phyloP scores from a whole-genome alignment of 192 early-diverging fungal species.

The Glomus cerebriforme region DNA sequence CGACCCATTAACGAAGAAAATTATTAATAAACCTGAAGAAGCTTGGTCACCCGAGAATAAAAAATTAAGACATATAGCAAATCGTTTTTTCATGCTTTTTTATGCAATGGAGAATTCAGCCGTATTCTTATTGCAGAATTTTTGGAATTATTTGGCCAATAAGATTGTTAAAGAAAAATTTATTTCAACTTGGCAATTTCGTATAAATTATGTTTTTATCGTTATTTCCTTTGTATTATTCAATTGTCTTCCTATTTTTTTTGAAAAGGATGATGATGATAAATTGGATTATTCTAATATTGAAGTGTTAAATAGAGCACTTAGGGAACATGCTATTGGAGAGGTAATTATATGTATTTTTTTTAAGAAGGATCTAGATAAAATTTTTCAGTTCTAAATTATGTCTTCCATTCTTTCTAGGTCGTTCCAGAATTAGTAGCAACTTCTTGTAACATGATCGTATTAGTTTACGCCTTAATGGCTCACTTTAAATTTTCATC shows the following conservation, averaged over 20 bases:
- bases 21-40: background rate
- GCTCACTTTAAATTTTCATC: background rate
- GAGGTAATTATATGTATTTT: background rate
- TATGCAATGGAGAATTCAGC: background rate
- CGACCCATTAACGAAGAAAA: background rate
- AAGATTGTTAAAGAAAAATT: background rate
- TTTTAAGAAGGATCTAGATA: too few species aligned
- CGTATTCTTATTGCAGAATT: background rate
- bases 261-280: background rate
- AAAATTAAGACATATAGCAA: background rate
- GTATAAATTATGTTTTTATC: constrained; percentile 1
- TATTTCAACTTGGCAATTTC: background rate
- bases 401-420: background rate
- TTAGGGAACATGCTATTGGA: background rate
- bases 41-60: background rate
- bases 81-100: background rate
- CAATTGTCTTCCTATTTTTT: background rate
- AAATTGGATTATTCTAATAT: background rate
- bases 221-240: background rate
- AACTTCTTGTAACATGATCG: background rate
- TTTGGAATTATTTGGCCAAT: constrained; percentile 11
- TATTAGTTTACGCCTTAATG: background rate
- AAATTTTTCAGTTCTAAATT: too few species aligned
- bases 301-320: background rate
- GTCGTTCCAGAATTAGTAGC: background rate